phyloP scores from a whole-genome alignment of 345 rosid species.

The Eucalyptus guilfoylei region DNA sequence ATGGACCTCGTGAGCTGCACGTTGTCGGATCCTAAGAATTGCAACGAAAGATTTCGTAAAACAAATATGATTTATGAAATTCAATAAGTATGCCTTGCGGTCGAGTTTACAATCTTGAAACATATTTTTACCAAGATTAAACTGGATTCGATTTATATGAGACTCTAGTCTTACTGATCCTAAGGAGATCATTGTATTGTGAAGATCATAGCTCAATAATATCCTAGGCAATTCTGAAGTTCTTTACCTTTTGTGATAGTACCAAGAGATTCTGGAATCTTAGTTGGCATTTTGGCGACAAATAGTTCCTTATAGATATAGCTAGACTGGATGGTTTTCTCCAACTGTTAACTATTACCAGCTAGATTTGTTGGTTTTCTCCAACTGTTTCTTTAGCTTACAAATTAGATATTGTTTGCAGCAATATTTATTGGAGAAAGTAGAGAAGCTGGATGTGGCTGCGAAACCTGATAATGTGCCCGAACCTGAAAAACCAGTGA shows the following conservation, averaged over 20 bases:
- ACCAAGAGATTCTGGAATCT: background rate
- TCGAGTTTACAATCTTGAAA: background rate
- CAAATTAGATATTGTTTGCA: constrained; percentile 5
- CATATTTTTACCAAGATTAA: background rate
- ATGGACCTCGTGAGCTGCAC: background rate
- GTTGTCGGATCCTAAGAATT: background rate
- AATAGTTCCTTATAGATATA: background rate
- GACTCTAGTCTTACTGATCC: background rate
- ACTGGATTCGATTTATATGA: background rate
- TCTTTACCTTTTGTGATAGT: background rate
- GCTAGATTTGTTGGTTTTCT: background rate
- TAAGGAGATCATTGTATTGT: background rate
- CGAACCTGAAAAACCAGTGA: constrained; percentile 26
- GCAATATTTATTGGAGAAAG: constrained; percentile 76
- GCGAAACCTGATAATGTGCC: constrained; percentile 41
- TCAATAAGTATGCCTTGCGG: background rate
- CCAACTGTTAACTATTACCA: background rate
- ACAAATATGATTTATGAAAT: background rate
- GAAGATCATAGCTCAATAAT: background rate
- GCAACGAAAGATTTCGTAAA: background rate
- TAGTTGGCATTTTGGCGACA: background rate
- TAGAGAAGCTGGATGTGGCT: constrained; percentile 26
- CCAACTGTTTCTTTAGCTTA: background rate
- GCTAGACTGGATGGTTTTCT: background rate
- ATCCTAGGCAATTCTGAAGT: background rate